Base-by-base conservation (phyloP, 306 rosid species). In the Arachis stenosperma region DNA sequence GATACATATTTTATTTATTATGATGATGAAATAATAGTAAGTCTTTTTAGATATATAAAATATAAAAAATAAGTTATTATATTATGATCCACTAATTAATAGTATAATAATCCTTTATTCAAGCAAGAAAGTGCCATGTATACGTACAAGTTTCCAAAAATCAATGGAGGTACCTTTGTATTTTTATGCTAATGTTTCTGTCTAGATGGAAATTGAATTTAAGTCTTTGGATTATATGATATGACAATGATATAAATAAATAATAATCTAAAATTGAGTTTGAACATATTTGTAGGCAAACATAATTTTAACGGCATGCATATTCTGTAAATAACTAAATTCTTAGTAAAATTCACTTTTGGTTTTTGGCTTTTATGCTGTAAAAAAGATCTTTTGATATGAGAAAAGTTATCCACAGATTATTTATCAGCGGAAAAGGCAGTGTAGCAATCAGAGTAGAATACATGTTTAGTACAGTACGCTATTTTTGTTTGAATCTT, bases 101-200 rank as follows among this genome's bases (percentile, higher is more conserved):
- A 33, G 4, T 33, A 33, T 33, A 33, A 7, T 29, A 17, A 65
- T 75, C 54, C 48, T 33, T 33, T 44, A 30, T 43, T 22, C 27
- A 53, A 46, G 50, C 55, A 61, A 60, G 50, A 37, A 64, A 75
- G 57, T 39, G 12, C 39, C 30, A 22, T 64, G 41, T n/a, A n/a
- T n/a, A n/a, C n/a, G n/a, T 11, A 40, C 69, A 30, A 67, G 62
- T 29, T 39, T 50, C 56, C 29, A 57, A 64, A 17, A 77, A 17
- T 33, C 15, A 29, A 14, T 66, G 70, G 62, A 77, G 33, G n/a
- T 39, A 44, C 52, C 47, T 50, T 1, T 73, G 82, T 67, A 42
- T 47, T 79, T 73, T 79, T 73, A 62, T 73, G 73, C 60, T 72
- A 41, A 55, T 73, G 77, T 73, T 67, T 11, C 33, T 61, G 73